A percentile compares a stretch with the other conserved stretches of the same genome.
These are phyloP conservation scores for Penicillium expansum DNA, from an alignment of 2,329 filamentous ascomycete species.

Conservation along the genomic window DNA sequence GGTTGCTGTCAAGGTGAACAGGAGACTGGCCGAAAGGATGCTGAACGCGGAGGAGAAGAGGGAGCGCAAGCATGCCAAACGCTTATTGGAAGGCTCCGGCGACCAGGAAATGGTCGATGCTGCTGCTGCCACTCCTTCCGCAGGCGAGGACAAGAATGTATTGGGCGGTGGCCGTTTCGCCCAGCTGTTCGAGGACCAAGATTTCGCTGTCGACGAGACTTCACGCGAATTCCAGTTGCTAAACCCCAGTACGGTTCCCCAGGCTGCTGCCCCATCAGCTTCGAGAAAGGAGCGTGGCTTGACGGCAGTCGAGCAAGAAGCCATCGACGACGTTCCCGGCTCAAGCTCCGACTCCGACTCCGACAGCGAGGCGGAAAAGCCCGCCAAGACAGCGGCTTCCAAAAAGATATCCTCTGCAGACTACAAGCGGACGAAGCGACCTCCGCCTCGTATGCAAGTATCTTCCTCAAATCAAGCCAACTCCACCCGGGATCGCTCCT, in stretches of 20 bases:
- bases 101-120: conserved; percentile 47
- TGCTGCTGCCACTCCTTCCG: conserved; percentile 16
- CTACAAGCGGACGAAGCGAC: conserved; percentile 54
- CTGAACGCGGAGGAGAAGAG: conserved; percentile 59
- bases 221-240: conserved; percentile 82
- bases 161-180: conserved; percentile 84
- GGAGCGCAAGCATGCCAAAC: conserved; percentile 45
- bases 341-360: conserved; percentile 41
- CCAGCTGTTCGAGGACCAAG: conserved; percentile 85
- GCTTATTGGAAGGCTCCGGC: conserved; percentile 55
- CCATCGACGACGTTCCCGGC: conserved; percentile 49
- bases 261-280: conserved; percentile 15
- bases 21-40: conserved; percentile 61
- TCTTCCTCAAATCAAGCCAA: conserved; percentile 51
- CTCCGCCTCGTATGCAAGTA: conserved; percentile 56
- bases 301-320: conserved; percentile 63
- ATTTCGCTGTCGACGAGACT: conserved; percentile 86
- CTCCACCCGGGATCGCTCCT: conserved; percentile 53
- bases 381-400: conserved; percentile 31
- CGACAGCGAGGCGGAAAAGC: conserved; percentile 31
- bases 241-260: conserved; percentile 74
- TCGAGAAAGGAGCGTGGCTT: conserved; percentile 49
- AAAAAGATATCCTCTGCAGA: conserved; percentile 53
- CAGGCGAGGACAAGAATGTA: conserved; percentile 56
- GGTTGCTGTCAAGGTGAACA: conserved; percentile 84